Evolutionary conservation across 2,329 filamentous ascomycete genomes (phyloP), one percentile per base, ranked within the genome.

Genomic region (Fusarium fujikuroi): DNA sequence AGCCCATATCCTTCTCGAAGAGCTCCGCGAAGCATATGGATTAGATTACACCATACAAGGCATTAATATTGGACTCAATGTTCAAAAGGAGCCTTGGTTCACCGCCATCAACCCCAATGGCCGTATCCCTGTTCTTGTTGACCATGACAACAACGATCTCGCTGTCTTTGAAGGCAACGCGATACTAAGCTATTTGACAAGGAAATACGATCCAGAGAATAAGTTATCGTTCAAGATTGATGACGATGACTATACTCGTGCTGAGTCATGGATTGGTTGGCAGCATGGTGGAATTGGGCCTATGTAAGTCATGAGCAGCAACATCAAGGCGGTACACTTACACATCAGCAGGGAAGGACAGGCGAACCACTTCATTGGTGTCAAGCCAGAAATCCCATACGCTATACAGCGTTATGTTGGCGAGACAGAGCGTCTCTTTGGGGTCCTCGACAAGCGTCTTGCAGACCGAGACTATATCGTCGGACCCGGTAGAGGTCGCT

Each of bases 231-330:
- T 84, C 65, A 77, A 76, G 30, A 59, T 76, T 28, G 85, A 88
- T 39, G 77, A 80, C 21, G 75, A 82, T 61, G 80, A 83, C 69
- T 81, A 81, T 66, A 80, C 80, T 8, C 75, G 76, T 19, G 77
- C 80, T 19, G 79, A 82, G 69, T 66, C 79, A 4, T 92, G 90
- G 91, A 86, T 91, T 70, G 87, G 87, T 43, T 92, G 90, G 89
- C 91, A 94, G 83, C 93, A 93, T 76, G 92, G 91, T n/a, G 92
- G 92, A 4, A 77, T 94, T 5, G 92, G 92, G 2, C 92, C 92
- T 6, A 88, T 88, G 85, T 79, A 63, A 67, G 77, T 37, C 9
- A 32, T 6, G 18, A n/a, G 14, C 7, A 16, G 14, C 23, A 12
- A 32, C n/a, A 44, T 32, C 19, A 42, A 9, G 40, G 14, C 28